A percentile compares a stretch with the other conserved stretches of the same genome.
These are phyloP conservation scores for Phytophthora chlamydospora DNA, from an alignment of 352 stramenopile genomes.

Conservation along the genomic window DNA sequence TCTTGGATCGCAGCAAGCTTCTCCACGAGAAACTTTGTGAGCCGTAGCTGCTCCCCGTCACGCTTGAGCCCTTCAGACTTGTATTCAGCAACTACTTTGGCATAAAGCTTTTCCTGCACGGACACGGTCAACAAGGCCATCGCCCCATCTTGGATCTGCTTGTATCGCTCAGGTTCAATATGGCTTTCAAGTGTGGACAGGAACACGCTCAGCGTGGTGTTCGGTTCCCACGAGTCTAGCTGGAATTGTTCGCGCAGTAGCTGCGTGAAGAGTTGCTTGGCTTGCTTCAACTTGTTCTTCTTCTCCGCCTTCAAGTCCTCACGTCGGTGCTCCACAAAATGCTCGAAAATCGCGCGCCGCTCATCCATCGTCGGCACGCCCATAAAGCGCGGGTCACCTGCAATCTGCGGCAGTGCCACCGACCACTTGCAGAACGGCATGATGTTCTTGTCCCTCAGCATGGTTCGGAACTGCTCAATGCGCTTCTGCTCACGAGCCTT, in stretches of 20 bases:
- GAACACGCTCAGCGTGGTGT: slow-evolving; percentile 60
- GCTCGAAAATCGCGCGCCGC: slow-evolving; percentile 77
- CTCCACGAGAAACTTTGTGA: slow-evolving; percentile 40
- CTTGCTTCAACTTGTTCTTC: slow-evolving; percentile 73
- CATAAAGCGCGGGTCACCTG: slow-evolving; percentile 74
- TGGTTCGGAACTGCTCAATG: slow-evolving; percentile 65
- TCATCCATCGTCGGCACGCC: slow-evolving; percentile 81
- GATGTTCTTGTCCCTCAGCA: slow-evolving; percentile 86
- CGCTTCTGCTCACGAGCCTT: slow-evolving; percentile 51
- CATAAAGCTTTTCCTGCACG: slow-evolving; percentile 62
- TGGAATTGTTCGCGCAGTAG: slow-evolving; percentile 57
- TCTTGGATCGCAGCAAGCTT: slow-evolving; percentile 24
- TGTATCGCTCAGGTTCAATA: slow-evolving; percentile 36
- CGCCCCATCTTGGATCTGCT: slow-evolving; percentile 46
- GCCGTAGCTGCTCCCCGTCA: slow-evolving; percentile 37
- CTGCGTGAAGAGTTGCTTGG: slow-evolving; percentile 57
- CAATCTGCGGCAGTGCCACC: slow-evolving; percentile 76
- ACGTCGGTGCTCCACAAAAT: slow-evolving; percentile 78
- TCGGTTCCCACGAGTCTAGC: slow-evolving; percentile 48
- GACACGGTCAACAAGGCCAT: slow-evolving; percentile 47
- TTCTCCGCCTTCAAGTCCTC: slow-evolving; percentile 80
- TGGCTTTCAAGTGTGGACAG: slow-evolving; percentile 54
- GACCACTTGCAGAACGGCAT: slow-evolving; percentile 88
- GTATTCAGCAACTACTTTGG: slow-evolving; percentile 47
- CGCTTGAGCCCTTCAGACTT: slow-evolving; percentile 41